Evolutionary conservation across 768 basidiomycete genomes (phyloP).

Genomic region (Hemileccinum rubropunctum): DNA sequence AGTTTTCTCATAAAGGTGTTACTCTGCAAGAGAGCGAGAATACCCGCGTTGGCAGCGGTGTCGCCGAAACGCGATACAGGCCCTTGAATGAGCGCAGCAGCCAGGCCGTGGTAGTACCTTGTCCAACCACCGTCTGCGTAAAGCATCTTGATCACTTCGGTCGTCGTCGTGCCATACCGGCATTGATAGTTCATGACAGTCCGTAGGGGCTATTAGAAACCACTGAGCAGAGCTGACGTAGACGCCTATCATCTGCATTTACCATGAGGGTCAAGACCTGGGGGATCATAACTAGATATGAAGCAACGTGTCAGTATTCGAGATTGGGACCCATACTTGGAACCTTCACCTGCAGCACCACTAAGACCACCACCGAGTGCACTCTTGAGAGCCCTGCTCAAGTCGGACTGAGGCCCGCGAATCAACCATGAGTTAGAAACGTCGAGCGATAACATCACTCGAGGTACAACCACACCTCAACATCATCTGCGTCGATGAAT

Average conservation of each 20-base stretch:
- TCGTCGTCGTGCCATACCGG: conserved; percentile 77
- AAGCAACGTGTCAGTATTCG: not conserved
- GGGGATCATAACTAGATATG: conserved; percentile 76
- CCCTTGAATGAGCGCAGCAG: conserved; percentile 84
- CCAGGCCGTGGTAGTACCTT: conserved; percentile 86
- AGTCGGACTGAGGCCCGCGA: conserved; percentile 85
- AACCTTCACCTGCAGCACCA: conserved; percentile 69
- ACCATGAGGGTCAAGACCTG: conserved; percentile 89
- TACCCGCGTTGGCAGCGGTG: conserved; percentile 91
- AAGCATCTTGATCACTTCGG: conserved; percentile 61
- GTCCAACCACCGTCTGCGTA: conserved; percentile 76
- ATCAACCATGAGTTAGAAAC: conserved; percentile 42
- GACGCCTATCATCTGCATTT: not conserved
- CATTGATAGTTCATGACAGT: conserved; percentile 98
- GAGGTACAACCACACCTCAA: conserved; percentile 46
- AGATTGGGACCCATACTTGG: not conserved
- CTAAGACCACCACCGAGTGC: conserved; percentile 90
- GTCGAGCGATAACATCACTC: conserved; percentile 37
- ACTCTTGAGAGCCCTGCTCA: conserved; percentile 67
- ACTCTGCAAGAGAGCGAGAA: conserved; percentile 78
- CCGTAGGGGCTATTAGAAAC: conserved; percentile 65
- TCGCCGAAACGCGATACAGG: conserved; percentile 88
- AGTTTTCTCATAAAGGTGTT: conserved; percentile 68
- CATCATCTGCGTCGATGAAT: conserved; percentile 66
- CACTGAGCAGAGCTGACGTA: not conserved